Conservation (phyloP, 2,329 filamentous ascomycete genomes). For the Hymenoscyphus scutula region DNA sequence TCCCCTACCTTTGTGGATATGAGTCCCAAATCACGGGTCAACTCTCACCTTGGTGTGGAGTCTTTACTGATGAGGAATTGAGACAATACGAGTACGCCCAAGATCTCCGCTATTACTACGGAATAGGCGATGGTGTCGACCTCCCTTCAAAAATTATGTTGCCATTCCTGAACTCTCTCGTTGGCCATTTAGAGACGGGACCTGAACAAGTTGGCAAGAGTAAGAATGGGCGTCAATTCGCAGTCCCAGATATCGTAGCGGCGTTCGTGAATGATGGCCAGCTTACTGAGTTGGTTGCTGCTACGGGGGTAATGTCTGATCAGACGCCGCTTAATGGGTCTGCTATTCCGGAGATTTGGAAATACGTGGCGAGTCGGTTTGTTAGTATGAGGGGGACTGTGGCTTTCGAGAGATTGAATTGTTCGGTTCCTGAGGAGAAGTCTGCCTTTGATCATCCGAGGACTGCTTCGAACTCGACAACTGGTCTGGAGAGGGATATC, state of each 20-base stretch:
- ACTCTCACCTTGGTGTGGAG: conserved; percentile 59
- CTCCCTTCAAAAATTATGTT: conserved; percentile 59
- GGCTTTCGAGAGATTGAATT: conserved; percentile 61
- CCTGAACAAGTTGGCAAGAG: conserved; percentile 48
- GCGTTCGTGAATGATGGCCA: conserved; percentile 67
- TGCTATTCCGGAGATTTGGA: conserved; percentile 44
- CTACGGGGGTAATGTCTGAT: conserved; percentile 59
- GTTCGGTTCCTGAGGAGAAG: conserved; percentile 31
- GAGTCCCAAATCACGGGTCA: conserved; percentile 65
- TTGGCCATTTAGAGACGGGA: conserved; percentile 51
- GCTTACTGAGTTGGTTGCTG: conserved; percentile 58
- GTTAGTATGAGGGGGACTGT: conserved; percentile 65
- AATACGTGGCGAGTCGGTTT: conserved; percentile 55
- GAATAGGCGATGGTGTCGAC: conserved; percentile 54
- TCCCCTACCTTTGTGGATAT: conserved; percentile 70
- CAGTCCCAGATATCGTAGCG: conserved; percentile 56
- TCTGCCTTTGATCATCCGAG: not conserved
- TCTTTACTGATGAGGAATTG: conserved; percentile 62
- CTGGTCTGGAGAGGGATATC: conserved; percentile 24
- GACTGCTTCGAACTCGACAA: not conserved
- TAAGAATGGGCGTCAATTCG: conserved; percentile 46
- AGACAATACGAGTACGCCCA: conserved; percentile 65
- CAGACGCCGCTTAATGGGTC: conserved; percentile 44
- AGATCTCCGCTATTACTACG: conserved; percentile 68
- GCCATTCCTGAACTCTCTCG: conserved; percentile 54